phyloP scores from a whole-genome alignment of 495 filamentous ascomycete genomes.

The Sordaria brevicollis region DNA sequence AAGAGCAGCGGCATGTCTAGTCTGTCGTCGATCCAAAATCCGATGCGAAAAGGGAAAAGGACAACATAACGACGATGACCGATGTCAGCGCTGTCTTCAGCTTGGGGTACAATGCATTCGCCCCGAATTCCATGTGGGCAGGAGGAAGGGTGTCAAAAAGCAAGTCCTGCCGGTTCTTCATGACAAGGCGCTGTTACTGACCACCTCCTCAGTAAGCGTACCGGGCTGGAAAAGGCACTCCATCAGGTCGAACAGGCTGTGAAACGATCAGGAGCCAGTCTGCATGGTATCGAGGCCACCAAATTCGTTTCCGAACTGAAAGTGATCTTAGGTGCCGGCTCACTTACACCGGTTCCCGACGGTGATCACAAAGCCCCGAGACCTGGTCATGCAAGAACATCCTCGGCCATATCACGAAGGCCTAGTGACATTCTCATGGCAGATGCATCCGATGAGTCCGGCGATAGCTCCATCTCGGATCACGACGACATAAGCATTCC shows the following conservation, averaged over 20 bases:
- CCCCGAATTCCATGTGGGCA: conserved; percentile 57
- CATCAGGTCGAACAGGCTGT: conserved; percentile 65
- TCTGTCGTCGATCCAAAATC: conserved; percentile 58
- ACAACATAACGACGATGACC: conserved; percentile 23
- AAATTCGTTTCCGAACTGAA: conserved; percentile 48
- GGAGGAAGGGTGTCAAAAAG: conserved; percentile 70
- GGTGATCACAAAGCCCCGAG: conserved; percentile 1
- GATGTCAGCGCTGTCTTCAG: conserved; percentile 54
- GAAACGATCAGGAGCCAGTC: conserved; percentile 45
- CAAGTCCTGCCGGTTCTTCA: conserved; percentile 23
- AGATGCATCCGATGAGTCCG: conserved; percentile 20
- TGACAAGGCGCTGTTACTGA: neutral
- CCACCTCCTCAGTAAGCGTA: conserved; percentile 47
- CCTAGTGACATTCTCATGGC: conserved; percentile 14
- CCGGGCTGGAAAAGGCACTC: conserved; percentile 61
- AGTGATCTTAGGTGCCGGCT: conserved; percentile 34
- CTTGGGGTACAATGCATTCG: conserved; percentile 49
- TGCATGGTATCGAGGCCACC: conserved; percentile 37
- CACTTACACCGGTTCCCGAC: conserved; percentile 5
- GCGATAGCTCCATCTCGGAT: conserved; percentile 22
- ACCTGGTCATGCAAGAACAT: neutral
- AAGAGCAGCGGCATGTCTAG: conserved; percentile 50
- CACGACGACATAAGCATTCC: conserved; percentile 20
- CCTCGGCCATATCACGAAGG: neutral
- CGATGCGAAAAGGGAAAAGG: conserved; percentile 46